phyloP scores from a whole-genome alignment of 1,284 basidiomycete genomes.

The Austropuccinia psidii region DNA sequence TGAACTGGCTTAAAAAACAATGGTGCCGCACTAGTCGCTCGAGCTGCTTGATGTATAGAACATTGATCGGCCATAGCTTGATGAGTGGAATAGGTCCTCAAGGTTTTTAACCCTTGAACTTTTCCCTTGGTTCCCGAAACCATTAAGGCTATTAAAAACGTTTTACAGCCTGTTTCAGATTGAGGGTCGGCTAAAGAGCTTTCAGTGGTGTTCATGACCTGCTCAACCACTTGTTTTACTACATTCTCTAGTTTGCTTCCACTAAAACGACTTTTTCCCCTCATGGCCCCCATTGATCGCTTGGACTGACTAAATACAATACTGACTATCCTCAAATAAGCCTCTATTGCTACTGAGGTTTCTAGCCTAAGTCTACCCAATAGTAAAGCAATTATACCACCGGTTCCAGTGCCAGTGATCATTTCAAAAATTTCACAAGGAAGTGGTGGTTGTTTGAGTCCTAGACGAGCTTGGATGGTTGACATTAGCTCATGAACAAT shows the following conservation, averaged over 20 bases:
- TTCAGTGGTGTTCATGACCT: neutral
- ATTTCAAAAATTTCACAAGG: conserved; percentile 39
- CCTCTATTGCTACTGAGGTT: conserved; percentile 31
- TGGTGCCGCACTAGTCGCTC: conserved; percentile 38
- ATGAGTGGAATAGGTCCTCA: neutral
- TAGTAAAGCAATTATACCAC: conserved; percentile 39
- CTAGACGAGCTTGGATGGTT: conserved; percentile 1
- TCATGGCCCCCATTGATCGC: conserved; percentile 1
- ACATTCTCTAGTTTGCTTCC: neutral
- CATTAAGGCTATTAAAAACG: conserved; percentile 22
- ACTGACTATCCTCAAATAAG: conserved; percentile 37
- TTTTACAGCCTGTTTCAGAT: neutral
- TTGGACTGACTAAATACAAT: conserved; percentile 38
- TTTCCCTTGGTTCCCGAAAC: neutral
- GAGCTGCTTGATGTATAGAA: conserved; percentile 36
- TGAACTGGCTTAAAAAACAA: conserved; percentile 35
- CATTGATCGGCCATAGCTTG: conserved; percentile 13
- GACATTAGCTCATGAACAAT: conserved; percentile 12
- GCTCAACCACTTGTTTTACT: conserved; percentile 23
- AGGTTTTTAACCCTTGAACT: neutral
- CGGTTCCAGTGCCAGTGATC: conserved; percentile 39
- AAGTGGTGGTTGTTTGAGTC: neutral
- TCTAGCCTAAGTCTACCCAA: conserved; percentile 37
- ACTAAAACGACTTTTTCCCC: neutral
- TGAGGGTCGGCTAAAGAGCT: conserved; percentile 7